Evolutionary conservation across 352 stramenopile species (phyloP).

Genomic region (Globisporangium alternatum): DNA sequence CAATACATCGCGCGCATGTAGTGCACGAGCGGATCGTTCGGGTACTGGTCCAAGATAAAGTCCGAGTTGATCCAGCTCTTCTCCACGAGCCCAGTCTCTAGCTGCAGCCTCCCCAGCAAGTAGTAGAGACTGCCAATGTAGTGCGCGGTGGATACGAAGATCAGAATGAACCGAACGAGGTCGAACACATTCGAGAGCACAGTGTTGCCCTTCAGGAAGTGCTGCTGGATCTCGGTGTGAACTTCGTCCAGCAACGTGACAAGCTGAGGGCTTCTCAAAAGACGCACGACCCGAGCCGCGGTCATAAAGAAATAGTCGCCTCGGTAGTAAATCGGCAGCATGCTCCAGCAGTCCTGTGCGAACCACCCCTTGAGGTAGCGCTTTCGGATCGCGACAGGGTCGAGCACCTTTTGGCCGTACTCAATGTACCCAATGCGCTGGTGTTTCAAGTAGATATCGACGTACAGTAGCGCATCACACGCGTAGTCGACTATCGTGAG

Average conservation of each 20-base stretch:
- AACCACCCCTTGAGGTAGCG: conserved; percentile 31
- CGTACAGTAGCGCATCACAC: conserved; percentile 32
- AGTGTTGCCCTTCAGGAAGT: conserved; percentile 40
- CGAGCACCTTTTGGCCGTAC: conserved; percentile 40
- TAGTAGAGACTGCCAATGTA: conserved; percentile 54
- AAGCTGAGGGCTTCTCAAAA: conserved; percentile 47
- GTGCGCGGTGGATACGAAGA: conserved; percentile 54
- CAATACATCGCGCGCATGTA: conserved; percentile 82
- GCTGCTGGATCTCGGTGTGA: conserved; percentile 47
- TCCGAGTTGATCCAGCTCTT: conserved; percentile 63
- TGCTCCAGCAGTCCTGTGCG: conserved; percentile 37
- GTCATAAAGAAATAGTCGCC: conserved; percentile 38
- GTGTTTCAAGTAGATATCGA: conserved; percentile 41
- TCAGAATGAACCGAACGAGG: conserved; percentile 52
- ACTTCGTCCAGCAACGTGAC: conserved; percentile 34
- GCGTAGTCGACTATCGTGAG: conserved; percentile 40
- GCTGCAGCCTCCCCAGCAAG: conserved; percentile 36
- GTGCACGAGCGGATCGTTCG: conserved; percentile 42
- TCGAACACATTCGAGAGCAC: conserved; percentile 47
- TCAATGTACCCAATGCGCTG: conserved; percentile 37
- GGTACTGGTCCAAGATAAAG: conserved; percentile 47
- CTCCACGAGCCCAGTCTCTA: conserved; percentile 28
- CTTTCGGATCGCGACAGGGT: conserved; percentile 30
- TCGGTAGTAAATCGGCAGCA: conserved; percentile 41
- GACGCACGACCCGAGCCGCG: conserved; percentile 31